Conservation (phyloP, 2,329 filamentous ascomycete genomes). For the Sporothrix luriei region DNA sequence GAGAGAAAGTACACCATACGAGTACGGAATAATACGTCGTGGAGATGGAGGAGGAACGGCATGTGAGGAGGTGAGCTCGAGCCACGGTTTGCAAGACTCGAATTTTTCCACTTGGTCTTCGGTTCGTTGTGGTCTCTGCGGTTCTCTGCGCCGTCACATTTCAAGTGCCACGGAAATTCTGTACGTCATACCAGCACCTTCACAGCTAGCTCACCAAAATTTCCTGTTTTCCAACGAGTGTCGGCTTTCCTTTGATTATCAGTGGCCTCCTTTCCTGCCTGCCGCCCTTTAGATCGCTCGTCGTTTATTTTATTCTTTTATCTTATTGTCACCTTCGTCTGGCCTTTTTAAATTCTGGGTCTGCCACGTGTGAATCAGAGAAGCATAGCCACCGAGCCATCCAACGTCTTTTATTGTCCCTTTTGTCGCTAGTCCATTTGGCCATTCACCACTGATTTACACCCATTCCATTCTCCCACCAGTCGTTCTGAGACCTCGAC, state of each 20-base stretch:
- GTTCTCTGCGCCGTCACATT: no score
- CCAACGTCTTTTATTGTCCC: background rate
- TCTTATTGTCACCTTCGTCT: no score
- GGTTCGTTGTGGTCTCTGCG: background rate
- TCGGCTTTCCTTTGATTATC: background rate
- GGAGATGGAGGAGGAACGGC: background rate
- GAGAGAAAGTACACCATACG: background rate
- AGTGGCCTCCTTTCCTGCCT: background rate
- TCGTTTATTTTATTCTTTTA: no score
- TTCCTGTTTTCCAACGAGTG: background rate
- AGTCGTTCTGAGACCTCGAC: slow-evolving; percentile 24
- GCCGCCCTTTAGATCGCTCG: no score
- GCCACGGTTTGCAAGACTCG: background rate
- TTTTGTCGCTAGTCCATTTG: background rate
- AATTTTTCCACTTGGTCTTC: slow-evolving; percentile 1
- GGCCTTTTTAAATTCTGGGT: background rate
- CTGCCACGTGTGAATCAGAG: background rate
- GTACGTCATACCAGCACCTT: background rate
- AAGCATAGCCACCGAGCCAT: slow-evolving; percentile 22
- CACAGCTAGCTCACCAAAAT: background rate
- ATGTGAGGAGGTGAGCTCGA: background rate
- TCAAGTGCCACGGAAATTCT: no score
- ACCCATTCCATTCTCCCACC: slow-evolving; percentile 5
- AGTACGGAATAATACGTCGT: background rate
- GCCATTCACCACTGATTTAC: background rate